Base-by-base conservation (phyloP, 2,329 filamentous ascomycete species). In the Aspergillus tamarii region DNA sequence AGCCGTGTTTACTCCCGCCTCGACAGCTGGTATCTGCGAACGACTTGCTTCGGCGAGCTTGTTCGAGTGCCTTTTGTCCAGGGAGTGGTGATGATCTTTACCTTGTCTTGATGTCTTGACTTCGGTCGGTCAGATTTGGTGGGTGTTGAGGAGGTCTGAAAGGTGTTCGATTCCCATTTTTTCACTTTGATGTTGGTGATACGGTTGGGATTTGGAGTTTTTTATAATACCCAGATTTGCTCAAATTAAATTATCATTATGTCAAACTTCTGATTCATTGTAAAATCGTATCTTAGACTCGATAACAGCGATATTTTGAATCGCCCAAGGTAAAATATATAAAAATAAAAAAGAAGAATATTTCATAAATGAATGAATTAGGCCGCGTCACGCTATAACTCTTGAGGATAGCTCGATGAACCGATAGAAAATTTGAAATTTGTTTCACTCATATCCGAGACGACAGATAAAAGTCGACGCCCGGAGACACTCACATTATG, bases 1-100 rank as follows among this genome's bases (percentile, higher is more conserved):
- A 90, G 81, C 85, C 84, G 82, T 82, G 83, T 85, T 77, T 81
- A 81, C 81, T 84, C 75, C 80, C 78, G 81, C 69, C 73, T 77
- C 75, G 75, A 78, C 69, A 48, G 30, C 67, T 64, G 55, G 59
- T 64, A 45, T 61, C 66, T 64, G 68, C 69, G 69, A 74, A 65
- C 60, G 61, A 71, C 70, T 69, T 69, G 71, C 71, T 78, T 78
- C 78, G 85, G 60, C 23, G 34, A 39, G 52, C 14, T 55, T 55
- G 66, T 60, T 62, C 67, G 66, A 65, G 66, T 61, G 68, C 68
- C 57, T 89, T 89, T 67, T 2, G 75, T 91, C 91, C 88, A 94
- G 90, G 90, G 87, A 89, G 90, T 89, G 90, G 89, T 93, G 91
- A 95, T 95, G 93, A 96, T 95, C 92, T 95, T 91, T 85, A 89